Evolutionary conservation across 805 yeast species (phyloP), one percentile per base, ranked within the genome.

Genomic region (Torulaspora gathmanii): DNA sequence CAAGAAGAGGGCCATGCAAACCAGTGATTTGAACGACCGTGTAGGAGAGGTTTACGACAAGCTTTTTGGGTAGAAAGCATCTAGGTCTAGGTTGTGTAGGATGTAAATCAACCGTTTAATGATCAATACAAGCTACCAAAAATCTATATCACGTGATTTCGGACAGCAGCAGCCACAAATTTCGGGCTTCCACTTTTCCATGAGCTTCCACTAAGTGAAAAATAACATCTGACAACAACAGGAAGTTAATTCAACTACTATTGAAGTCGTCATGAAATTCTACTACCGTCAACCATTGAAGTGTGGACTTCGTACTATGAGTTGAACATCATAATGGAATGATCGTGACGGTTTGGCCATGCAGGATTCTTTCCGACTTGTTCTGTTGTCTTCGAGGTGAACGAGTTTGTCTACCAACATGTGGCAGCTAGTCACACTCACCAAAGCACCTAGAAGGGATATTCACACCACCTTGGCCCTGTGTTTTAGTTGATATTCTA

Each of bases 1-100:
- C 39, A 73, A 79, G 47, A 86, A 86, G 1, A 69, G 98, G 40
- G 75, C 93, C 3, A 82, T 88, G 86, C 88, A 86, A 57, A 87
- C 99, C 0, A 78, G 88, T 3, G 86, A 90, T 60, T 68, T 91
- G 25, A 89, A 88, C 49, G 73, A 76, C 39, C 75, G 72, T 47
- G 79, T 93, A 20, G 83, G 84, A 0, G 71, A 69, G 6, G 82
- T 89, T 0, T 90, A 76, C 60, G 64, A 57, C n/a, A 73, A 70
- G 42, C 46, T 79, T 3, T 77, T 71, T 16, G 47, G 47, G 8
- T 39, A 39, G 19, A 16, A 23, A 11, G 15, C 8, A 17, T 20
- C 20, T 15, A 7, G 22, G 30, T 6, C 19, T 11, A 22, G 29
- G 25, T n/a, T 22, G 17, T 36, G 26, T 36, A 36, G 16, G n/a